phyloP scores from a whole-genome alignment of 208 protist species.

The Trypanosoma theileri region DNA sequence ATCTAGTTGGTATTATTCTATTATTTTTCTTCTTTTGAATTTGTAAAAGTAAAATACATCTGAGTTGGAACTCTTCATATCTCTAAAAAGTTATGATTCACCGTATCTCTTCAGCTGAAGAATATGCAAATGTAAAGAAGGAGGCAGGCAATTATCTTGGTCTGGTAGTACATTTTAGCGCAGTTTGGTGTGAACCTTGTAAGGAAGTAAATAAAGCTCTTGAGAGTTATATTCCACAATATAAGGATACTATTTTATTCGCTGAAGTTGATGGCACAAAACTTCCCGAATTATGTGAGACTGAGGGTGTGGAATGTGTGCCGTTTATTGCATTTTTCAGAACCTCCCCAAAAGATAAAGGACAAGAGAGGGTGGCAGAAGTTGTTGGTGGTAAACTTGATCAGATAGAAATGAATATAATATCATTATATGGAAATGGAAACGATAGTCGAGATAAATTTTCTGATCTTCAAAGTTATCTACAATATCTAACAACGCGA shows the following conservation, averaged over 20 bases:
- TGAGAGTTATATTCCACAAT: slow-evolving; percentile 31
- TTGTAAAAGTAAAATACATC: too few species aligned
- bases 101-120: slow-evolving; percentile 35
- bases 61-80: too few species aligned
- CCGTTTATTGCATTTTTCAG: slow-evolving; percentile 90
- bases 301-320: slow-evolving; percentile 82
- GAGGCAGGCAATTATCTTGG: slow-evolving; percentile 41
- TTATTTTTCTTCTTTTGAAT: too few species aligned
- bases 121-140: slow-evolving; percentile 60
- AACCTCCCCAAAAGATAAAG: slow-evolving; percentile 32
- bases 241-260: slow-evolving; percentile 63
- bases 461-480: slow-evolving; percentile 67
- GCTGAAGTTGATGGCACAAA: slow-evolving; percentile 78
- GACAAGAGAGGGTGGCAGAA: slow-evolving; percentile 72
- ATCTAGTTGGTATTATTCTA: too few species aligned
- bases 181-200: slow-evolving; percentile 90
- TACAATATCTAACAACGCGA: slow-evolving; percentile 82
- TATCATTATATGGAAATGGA: slow-evolving; percentile 72
- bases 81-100: slow-evolving; percentile 49
- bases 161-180: slow-evolving; percentile 88
- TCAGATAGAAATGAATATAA: slow-evolving; percentile 69
- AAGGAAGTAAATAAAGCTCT: slow-evolving; percentile 63
- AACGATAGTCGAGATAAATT: slow-evolving; percentile 56
- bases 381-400: slow-evolving; percentile 81
- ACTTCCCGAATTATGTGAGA: slow-evolving; percentile 64